phyloP scores from a whole-genome alignment of 2,329 filamentous ascomycete genomes.

The Endocalyx cinctus region DNA sequence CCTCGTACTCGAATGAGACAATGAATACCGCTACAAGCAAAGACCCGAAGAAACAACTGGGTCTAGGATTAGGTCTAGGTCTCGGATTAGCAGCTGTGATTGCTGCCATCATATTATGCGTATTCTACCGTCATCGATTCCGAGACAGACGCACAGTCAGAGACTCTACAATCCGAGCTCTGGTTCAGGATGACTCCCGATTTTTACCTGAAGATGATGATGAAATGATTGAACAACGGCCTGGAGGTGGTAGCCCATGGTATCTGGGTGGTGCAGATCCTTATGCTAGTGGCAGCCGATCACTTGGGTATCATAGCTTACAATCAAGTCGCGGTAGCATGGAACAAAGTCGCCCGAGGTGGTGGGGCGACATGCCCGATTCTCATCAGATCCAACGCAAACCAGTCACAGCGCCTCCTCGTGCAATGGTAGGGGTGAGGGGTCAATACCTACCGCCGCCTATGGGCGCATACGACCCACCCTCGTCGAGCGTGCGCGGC shows the following conservation, averaged over 20 bases:
- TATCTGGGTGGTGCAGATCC: constrained; percentile 42
- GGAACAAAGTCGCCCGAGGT: constrained; percentile 20
- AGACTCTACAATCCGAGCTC: constrained; percentile 42
- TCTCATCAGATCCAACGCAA: constrained; percentile 20
- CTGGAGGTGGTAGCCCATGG: constrained; percentile 34
- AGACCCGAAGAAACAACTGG: constrained; percentile 40
- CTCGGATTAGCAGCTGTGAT: constrained; percentile 57
- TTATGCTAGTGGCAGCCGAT: constrained; percentile 34
- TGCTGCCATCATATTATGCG: constrained; percentile 39
- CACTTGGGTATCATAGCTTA: constrained; percentile 48
- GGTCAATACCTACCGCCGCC: constrained; percentile 33
- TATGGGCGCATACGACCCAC: constrained; percentile 18
- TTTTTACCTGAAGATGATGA: constrained; percentile 39
- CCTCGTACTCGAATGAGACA: constrained; percentile 20
- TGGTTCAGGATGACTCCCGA: constrained; percentile 45
- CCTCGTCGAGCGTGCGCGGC: constrained; percentile 15
- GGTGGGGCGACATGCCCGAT: constrained; percentile 18
- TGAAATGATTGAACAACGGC: constrained; percentile 42
- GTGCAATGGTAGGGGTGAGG: constrained; percentile 27
- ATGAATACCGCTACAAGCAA: constrained; percentile 7
- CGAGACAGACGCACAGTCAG: constrained; percentile 28
- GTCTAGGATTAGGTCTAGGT: constrained; percentile 61
- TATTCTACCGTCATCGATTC: constrained; percentile 47
- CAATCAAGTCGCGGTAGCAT: constrained; percentile 27
- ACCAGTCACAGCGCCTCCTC: constrained; percentile 19